Conservation (phyloP, 2,329 filamentous ascomycete species). For the Purpureocillium takamizusanense region DNA sequence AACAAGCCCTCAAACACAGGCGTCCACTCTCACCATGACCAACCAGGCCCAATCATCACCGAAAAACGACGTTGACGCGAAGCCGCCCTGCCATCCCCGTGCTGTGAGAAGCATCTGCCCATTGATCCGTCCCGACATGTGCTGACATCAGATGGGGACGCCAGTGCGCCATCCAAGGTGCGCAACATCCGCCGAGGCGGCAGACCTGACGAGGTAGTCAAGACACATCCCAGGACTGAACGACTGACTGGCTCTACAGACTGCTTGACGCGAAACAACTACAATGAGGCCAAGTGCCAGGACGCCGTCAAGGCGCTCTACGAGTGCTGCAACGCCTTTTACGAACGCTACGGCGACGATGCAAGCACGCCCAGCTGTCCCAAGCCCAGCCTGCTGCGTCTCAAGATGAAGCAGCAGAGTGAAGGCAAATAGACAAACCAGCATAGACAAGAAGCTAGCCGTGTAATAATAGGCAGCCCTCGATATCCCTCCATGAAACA, state of each 20-base stretch:
- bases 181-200: not conserved
- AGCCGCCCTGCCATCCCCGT: constrained; percentile 77
- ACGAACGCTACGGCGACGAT: constrained; percentile 66
- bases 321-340: constrained; percentile 87
- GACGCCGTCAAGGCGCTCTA: constrained; percentile 75
- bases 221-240: no score
- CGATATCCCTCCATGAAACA: no score
- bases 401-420: constrained; percentile 76
- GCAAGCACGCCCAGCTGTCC: constrained; percentile 79
- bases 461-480: no score
- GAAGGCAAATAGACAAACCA: constrained; percentile 14
- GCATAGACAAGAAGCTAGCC: no score
- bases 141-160: constrained; percentile 4
- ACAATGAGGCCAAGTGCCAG: constrained; percentile 77
- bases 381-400: constrained; percentile 64
- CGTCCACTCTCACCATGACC: not conserved
- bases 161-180: constrained; percentile 86
- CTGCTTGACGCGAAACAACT: constrained; percentile 77
- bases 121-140: not conserved
- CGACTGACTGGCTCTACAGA: constrained; percentile 37
- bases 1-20: not conserved
- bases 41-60: constrained; percentile 21
- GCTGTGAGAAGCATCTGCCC: constrained; percentile 48
- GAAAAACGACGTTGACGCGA: constrained; percentile 61
- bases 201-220: not conserved